These are phyloP conservation scores for Gossypium trilobum DNA, from an alignment of 441 rosid species.

Conservation along the genomic window DNA sequence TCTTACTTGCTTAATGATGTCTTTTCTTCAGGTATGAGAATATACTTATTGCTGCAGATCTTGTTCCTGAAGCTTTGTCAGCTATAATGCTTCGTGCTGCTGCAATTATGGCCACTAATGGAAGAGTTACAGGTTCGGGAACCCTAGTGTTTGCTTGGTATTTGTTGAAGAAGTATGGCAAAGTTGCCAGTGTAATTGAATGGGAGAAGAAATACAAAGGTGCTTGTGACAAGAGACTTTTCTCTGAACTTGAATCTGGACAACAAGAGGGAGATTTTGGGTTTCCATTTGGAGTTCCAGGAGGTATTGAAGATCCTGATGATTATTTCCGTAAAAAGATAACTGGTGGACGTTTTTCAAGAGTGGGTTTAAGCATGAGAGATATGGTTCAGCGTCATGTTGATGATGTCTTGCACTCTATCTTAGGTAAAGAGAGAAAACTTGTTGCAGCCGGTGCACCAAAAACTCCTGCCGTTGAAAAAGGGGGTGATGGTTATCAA, in stretches of 20 bases:
- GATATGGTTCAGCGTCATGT: conserved; percentile 67
- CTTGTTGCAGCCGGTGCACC: conserved; percentile 41
- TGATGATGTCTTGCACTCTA: conserved; percentile 58
- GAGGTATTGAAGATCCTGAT: conserved; percentile 82
- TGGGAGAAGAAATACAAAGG: conserved; percentile 77
- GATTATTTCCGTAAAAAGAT: conserved; percentile 84
- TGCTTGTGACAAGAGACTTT: conserved; percentile 69
- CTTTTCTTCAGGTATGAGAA: conserved; percentile 76
- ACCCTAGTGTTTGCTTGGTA: conserved; percentile 66
- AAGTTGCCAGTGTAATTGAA: conserved; percentile 67
- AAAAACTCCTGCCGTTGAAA: conserved; percentile 48
- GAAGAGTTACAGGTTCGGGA: conserved; percentile 62
- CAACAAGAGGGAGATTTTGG: conserved; percentile 73
- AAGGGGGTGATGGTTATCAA: conserved; percentile 65
- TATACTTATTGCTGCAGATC: conserved; percentile 70
- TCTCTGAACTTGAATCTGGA: conserved; percentile 89
- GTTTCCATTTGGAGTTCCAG: conserved; percentile 71
- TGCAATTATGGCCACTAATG: conserved; percentile 53
- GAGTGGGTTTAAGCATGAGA: conserved; percentile 80
- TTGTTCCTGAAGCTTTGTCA: conserved; percentile 77
- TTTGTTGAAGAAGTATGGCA: conserved; percentile 69
- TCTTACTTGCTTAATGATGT: conserved; percentile 14
- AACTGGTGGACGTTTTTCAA: conserved; percentile 49
- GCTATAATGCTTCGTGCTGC: conserved; percentile 58
- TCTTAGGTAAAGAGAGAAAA: conserved; percentile 58